Base-by-base conservation (phyloP, 2,329 filamentous ascomycete genomes). In the Alternaria novae-zelandiae region DNA sequence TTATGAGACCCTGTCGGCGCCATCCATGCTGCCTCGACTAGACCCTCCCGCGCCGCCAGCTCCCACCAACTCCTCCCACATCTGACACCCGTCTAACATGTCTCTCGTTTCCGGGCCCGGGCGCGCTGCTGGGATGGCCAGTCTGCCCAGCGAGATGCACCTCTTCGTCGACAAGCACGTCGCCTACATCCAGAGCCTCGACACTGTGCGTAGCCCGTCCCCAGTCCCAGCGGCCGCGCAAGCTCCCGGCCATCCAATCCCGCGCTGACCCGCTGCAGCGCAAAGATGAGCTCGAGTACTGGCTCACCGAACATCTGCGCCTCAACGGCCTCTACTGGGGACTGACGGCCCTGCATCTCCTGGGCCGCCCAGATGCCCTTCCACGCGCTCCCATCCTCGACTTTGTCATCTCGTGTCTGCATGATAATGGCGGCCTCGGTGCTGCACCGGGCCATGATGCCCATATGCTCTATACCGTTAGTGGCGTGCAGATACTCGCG, bases 251-350 rank as follows among this genome's bases (percentile, higher is more conserved):
- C 53, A 43, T 59, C 65, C 36, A 63, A 57, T 69, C 62, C 67
- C 65, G 72, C 76, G 75, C 82, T 83, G 76, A 84, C 74, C 65
- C 66, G 75, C 72, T 74, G 72, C 82, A 91, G 89, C 90, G 91
- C 78, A 94, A 92, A 83, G 94, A 98, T 85, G 93, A 97, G 82
- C 90, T 97, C 73, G 94, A 97, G 80, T 99, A 98, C 84, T 97
- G 95, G 91, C 86, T 98, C 78, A 99, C 96, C 13, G 95, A 99
- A 82, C 96, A 99, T 79, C 86, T 99, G 70, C 93, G 96, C 65
- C 87, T 99, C 61, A 97, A 96, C 79, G 96, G 96, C 47, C 88
- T 99, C 51, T 99, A 99, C 82, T 99, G 96, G 96, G 96, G 96
- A 13, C 83, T 99, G 61, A 96, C 90, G 7, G 91, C 95, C 7